Evolutionary conservation across 352 stramenopile genomes (phyloP), one percentile per base, ranked within the genome.

Genomic region (Globisporangium acanthophoron): DNA sequence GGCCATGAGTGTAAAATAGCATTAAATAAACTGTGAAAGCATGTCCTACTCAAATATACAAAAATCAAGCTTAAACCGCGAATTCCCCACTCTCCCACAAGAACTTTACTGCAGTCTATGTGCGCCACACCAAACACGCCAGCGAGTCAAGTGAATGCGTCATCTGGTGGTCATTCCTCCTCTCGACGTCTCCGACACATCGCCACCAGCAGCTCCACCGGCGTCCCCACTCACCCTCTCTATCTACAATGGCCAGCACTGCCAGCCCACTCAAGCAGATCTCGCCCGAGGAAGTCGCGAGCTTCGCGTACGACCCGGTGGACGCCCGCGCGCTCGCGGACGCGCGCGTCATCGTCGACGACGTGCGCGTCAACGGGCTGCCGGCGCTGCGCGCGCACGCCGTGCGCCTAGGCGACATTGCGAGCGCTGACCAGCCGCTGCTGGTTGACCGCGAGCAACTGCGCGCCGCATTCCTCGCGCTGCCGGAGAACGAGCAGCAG

Each of bases 281-380:
- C 62, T 52, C 60, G 1, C 85, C 85, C 6, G 58, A 64, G 13
- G 61, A 94, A 47, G 85, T 94, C 45, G 77, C 78, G 16, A 80
- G 69, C 58, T 91, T 94, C 65, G 77, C 85, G 52, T 91, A 92
- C 69, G 82, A 91, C 53, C 80, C 85, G 24, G 85, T 94, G 24
- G 85, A 94, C 56, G 43, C 71, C 5, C 54, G 62, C 5, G 85
- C 85, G 29, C 78, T 94, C 9, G 61, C 56, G 12, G 80, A 92
- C 37, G 84, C 81, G 39, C 78, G 68, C 49, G 56, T 56, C 33
- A 94, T 94, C 56, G 81, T 94, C 41, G 59, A 75, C n/a, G 84
- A 90, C 53, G 84, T 94, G 44, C 70, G 66, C 27, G 55, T 68
- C 0, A 64, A 78, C 12, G 81, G 81, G 8, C 49, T 76, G 18